These are phyloP conservation scores for Penicillium flavigenum DNA, from an alignment of 495 filamentous ascomycete genomes.

Conservation along the genomic window DNA sequence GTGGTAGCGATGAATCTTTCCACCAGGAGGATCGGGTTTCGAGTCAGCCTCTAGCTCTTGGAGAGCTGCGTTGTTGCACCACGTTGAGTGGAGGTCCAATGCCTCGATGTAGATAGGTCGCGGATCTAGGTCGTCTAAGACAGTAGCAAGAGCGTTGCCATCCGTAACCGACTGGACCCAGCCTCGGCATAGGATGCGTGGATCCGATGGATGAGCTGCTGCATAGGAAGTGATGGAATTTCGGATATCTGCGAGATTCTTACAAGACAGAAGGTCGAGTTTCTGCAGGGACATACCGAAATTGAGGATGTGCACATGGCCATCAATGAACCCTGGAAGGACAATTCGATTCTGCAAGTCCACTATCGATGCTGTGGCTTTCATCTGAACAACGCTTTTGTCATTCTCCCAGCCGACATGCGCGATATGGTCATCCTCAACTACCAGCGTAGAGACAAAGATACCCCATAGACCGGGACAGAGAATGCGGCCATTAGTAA, in stretches of 20 bases:
- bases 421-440: conserved; percentile 33
- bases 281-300: conserved; percentile 59
- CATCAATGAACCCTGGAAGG: conserved; percentile 63
- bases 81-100: conserved; percentile 61
- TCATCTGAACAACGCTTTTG: conserved; percentile 15
- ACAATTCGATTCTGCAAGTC: conserved; percentile 48
- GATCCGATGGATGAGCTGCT: conserved; percentile 39
- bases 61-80: conserved; percentile 58
- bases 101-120: conserved; percentile 61
- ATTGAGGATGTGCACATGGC: conserved; percentile 61
- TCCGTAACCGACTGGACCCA: conserved; percentile 63
- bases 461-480: not conserved
- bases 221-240: conserved; percentile 48
- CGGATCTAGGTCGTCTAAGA: conserved; percentile 51
- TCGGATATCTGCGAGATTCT: conserved; percentile 52
- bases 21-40: conserved; percentile 53
- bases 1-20: conserved; percentile 52
- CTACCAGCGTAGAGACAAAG: conserved; percentile 30
- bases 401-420: conserved; percentile 42
- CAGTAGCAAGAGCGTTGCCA: conserved; percentile 45
- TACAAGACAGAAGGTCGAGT: conserved; percentile 51
- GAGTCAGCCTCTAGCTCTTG: conserved; percentile 49
- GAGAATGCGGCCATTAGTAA: conserved; percentile 39
- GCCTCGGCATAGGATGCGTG: conserved; percentile 55
- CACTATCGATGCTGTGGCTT: conserved; percentile 24